Evolutionary conservation across 805 yeast genomes (phyloP).

Genomic region (Schizosaccharomyces japonicus): DNA sequence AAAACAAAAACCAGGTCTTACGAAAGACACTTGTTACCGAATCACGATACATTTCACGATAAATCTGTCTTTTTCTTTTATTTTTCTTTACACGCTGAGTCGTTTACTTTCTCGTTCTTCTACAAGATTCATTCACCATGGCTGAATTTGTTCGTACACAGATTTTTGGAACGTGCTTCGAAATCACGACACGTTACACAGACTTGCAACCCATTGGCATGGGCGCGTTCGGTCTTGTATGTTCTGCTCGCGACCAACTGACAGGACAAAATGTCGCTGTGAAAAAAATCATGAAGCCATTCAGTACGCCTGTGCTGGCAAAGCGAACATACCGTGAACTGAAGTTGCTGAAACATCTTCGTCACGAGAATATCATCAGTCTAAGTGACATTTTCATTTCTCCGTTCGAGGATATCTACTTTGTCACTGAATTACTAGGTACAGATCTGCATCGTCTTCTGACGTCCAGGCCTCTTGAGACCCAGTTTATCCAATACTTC

Average conservation of each 20-base stretch:
- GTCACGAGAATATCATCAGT: conserved; percentile 75
- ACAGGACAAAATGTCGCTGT: conserved; percentile 89
- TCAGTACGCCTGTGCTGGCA: conserved; percentile 79
- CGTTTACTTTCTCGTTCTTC: no score
- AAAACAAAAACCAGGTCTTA: no score
- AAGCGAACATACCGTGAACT: conserved; percentile 91
- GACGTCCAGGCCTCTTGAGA: conserved; percentile 81
- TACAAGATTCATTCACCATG: no score
- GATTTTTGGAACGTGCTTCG: conserved; percentile 86
- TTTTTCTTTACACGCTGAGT: no score
- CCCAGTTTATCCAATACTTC: conserved; percentile 90
- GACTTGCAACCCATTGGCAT: conserved; percentile 94
- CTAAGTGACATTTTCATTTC: conserved; percentile 81
- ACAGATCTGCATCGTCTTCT: conserved; percentile 81
- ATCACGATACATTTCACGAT: no score
- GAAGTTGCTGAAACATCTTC: conserved; percentile 71
- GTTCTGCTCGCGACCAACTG: conserved; percentile 80
- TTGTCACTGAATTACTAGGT: conserved; percentile 90
- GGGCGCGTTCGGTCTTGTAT: conserved; percentile 98
- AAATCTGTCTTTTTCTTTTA: no score
- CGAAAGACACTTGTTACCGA: no score
- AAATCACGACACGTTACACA: conserved; percentile 43
- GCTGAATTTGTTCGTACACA: conserved; percentile 23
- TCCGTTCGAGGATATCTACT: conserved; percentile 87
- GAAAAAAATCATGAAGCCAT: conserved; percentile 93